Conservation (phyloP, 202 grass and related monocot genomes). For the Cymbopogon flexuosus region DNA sequence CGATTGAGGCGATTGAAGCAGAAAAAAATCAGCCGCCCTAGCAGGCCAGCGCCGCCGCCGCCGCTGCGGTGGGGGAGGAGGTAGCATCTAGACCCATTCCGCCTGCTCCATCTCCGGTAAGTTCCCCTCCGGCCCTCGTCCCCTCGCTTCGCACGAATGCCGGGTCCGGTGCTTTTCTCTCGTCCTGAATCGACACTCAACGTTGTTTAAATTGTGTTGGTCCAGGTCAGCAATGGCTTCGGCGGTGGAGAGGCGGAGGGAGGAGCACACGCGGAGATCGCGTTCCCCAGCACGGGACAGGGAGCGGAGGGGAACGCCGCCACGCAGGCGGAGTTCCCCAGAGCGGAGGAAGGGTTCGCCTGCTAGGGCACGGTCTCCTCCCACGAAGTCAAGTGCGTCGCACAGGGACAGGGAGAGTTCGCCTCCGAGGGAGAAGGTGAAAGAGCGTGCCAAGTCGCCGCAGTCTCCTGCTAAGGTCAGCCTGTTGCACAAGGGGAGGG, state of each 20-base stretch:
- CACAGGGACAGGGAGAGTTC: slow-evolving; percentile 32
- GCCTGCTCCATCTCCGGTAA: not conserved
- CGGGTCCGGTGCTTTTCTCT: not conserved
- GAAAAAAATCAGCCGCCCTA: not conserved
- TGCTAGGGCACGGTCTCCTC: slow-evolving; percentile 42
- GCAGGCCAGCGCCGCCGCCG: not conserved
- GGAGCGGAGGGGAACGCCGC: slow-evolving; percentile 25
- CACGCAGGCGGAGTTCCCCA: slow-evolving; percentile 25
- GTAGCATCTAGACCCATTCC: not conserved
- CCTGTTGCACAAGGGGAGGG: slow-evolving; percentile 12
- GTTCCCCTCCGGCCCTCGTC: not conserved
- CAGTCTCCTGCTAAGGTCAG: slow-evolving; percentile 22
- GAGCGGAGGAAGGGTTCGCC: slow-evolving; percentile 50
- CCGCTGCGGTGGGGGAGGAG: not conserved
- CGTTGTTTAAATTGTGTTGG: not conserved
- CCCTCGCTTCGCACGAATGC: not conserved
- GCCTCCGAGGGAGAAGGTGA: slow-evolving; percentile 25
- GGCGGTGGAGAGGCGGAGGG: slow-evolving; percentile 35
- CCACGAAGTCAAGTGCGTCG: slow-evolving; percentile 22
- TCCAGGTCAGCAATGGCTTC: slow-evolving; percentile 54
- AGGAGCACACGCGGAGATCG: slow-evolving; percentile 26
- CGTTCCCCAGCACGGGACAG: slow-evolving; percentile 35
- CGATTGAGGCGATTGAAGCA: not conserved
- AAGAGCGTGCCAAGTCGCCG: slow-evolving; percentile 35
- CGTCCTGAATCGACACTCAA: slow-evolving; percentile 4